Percentiles rank a stretch among this genome's conserved stretches.
phyloP scores from a whole-genome alignment of 2,329 filamentous ascomycete genomes.

The Fusarium devonianum region DNA sequence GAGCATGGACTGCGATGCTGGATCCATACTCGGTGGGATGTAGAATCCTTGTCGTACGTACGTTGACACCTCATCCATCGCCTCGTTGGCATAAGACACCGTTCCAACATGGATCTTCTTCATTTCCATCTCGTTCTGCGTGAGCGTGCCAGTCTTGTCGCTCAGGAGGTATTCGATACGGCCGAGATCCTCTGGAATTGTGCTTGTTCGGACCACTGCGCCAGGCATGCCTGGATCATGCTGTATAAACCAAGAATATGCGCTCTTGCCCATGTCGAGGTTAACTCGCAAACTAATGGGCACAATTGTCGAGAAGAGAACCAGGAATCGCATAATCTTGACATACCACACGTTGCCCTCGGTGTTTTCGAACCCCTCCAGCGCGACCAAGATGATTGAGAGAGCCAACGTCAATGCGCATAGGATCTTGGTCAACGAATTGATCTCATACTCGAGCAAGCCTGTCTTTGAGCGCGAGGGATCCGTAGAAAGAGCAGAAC shows the following conservation, averaged over 20 bases:
- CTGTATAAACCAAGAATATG: constrained; percentile 96
- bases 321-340: constrained; percentile 96
- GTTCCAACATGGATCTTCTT: constrained; percentile 99
- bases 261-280: constrained; percentile 94
- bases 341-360: constrained; percentile 84
- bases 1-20: constrained; percentile 58
- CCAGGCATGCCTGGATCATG: constrained; percentile 87
- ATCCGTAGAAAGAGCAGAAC: constrained; percentile 91
- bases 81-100: constrained; percentile 96
- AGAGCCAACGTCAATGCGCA: constrained; percentile 87
- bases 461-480: constrained; percentile 93
- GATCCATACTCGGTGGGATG: constrained; percentile 54
- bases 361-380: constrained; percentile 79
- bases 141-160: constrained; percentile 98
- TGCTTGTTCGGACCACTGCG: constrained; percentile 93
- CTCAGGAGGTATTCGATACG: constrained; percentile 95
- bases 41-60: constrained; percentile 88
- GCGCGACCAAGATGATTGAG: constrained; percentile 85
- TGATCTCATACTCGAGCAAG: constrained; percentile 93
- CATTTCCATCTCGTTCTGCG: constrained; percentile 98
- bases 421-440: constrained; percentile 94
- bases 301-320: constrained; percentile 98
- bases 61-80: constrained; percentile 93
- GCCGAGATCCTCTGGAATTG: constrained; percentile 94
- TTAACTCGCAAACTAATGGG: constrained; percentile 97